Conservation (phyloP, 2,329 filamentous ascomycete species). For the Claviceps monticola region DNA sequence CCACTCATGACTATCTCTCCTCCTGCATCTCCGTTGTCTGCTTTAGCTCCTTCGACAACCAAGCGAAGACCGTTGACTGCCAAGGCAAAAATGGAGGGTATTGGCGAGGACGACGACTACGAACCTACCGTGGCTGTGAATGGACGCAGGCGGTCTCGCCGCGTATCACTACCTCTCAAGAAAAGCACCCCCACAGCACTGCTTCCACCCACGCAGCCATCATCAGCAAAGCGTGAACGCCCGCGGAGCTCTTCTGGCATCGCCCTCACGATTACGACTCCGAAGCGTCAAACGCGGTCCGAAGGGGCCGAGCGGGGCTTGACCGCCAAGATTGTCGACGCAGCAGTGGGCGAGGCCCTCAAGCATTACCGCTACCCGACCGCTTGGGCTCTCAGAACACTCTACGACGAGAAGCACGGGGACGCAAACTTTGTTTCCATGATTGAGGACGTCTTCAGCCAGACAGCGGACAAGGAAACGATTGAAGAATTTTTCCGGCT, state of each 20-base stretch:
- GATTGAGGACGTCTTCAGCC: conserved; percentile 43
- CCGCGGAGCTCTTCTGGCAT: conserved; percentile 5
- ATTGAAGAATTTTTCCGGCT: conserved; percentile 36
- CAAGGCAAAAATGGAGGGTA: conserved; percentile 18
- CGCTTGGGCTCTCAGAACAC: conserved; percentile 44
- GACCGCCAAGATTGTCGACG: conserved; percentile 39
- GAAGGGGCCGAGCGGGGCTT: conserved; percentile 27
- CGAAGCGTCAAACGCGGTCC: conserved; percentile 7
- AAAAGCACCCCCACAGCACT: conserved; percentile 10
- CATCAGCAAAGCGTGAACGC: conserved; percentile 1
- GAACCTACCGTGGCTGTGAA: conserved; percentile 21
- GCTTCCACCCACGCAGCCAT: neutral
- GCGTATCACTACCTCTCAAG: conserved; percentile 16
- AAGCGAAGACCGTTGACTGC: conserved; percentile 11
- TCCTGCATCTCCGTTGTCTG: conserved; percentile 8
- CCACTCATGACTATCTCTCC: conserved; percentile 3
- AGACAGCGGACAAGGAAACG: conserved; percentile 40
- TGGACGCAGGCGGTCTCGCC: conserved; percentile 20
- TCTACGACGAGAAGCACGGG: conserved; percentile 43
- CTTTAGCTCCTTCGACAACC: conserved; percentile 10
- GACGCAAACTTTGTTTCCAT: conserved; percentile 40
- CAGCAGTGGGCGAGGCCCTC: conserved; percentile 45
- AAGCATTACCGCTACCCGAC: conserved; percentile 44
- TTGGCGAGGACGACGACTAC: conserved; percentile 28
- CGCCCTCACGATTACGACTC: conserved; percentile 7